Conservation (phyloP, 1,284 basidiomycete species). For the Athelia sp. region DNA sequence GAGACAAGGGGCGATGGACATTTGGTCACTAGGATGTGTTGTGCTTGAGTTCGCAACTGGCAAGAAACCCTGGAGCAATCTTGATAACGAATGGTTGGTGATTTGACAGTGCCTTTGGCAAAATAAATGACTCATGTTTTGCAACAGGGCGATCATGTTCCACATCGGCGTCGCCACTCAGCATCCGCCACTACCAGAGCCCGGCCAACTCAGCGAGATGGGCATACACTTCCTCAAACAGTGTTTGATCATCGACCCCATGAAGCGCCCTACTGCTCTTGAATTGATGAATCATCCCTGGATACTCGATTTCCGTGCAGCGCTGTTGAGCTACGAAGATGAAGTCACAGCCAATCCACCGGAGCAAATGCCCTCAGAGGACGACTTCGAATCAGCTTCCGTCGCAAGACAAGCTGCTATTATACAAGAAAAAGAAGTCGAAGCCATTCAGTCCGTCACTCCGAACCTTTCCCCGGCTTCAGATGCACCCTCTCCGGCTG, state of each 20-base stretch:
- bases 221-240: conserved; percentile 95
- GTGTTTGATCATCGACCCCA: conserved; percentile 88
- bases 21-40: conserved; percentile 97
- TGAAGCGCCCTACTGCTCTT: conserved; percentile 77
- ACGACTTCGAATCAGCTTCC: conserved; percentile 43
- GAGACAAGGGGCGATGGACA: conserved; percentile 94
- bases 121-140: conserved; percentile 5
- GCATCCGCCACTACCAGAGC: conserved; percentile 92
- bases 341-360: conserved; percentile 51
- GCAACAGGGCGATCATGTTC: conserved; percentile 99
- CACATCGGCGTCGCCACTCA: conserved; percentile 97
- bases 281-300: conserved; percentile 90
- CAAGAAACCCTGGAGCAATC: conserved; percentile 95
- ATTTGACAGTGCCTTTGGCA: conserved; percentile 7
- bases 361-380: conserved; percentile 39
- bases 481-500: conserved; percentile 32
- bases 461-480: conserved; percentile 17
- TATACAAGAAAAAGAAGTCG: conserved; percentile 56
- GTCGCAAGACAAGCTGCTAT: conserved; percentile 53
- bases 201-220: conserved; percentile 81
- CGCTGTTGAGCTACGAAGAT: conserved; percentile 62
- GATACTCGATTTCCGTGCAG: conserved; percentile 80
- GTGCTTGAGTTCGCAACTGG: conserved; percentile 96
- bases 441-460: conserved; percentile 35
- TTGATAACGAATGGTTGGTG: conserved; percentile 96